Conservation (phyloP, 106 monocot species). For the Platanthera guangdongensis region DNA sequence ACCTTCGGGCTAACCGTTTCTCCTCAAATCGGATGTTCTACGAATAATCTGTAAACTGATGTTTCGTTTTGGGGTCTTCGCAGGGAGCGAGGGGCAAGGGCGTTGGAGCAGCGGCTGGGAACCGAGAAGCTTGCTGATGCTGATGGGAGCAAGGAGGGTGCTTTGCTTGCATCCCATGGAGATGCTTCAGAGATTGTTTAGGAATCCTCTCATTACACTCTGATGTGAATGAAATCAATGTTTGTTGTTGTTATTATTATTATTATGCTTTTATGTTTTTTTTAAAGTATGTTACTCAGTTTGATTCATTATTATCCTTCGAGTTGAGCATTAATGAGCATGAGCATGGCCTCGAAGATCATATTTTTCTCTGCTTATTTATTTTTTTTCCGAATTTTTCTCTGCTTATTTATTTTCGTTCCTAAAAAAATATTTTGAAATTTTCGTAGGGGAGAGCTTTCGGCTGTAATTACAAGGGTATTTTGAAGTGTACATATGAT, state of each 20-base stretch:
- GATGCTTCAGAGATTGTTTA: constrained; percentile 53
- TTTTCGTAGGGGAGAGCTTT: too few relatives aligned
- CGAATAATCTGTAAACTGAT: background rate
- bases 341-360: too few relatives aligned
- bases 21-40: background rate
- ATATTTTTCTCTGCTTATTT: too few relatives aligned
- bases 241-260: background rate
- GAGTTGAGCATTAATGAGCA: too few relatives aligned
- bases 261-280: too few relatives aligned
- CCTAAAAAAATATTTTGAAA: too few relatives aligned
- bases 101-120: constrained; percentile 77
- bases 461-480: too few relatives aligned
- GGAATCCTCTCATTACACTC: background rate
- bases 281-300: too few relatives aligned
- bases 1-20: background rate
- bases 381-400: too few relatives aligned
- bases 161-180: constrained; percentile 1
- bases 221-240: constrained; percentile 4
- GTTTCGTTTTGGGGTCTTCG: background rate
- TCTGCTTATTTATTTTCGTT: too few relatives aligned
- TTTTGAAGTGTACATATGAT: too few relatives aligned
- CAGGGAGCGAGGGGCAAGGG: constrained; percentile 87
- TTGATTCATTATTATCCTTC: too few relatives aligned
- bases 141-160: constrained; percentile 19
- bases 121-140: constrained; percentile 40